These are phyloP conservation scores for Saccharomycopsis babjevae DNA, from an alignment of 805 yeast species.

Conservation along the genomic window DNA sequence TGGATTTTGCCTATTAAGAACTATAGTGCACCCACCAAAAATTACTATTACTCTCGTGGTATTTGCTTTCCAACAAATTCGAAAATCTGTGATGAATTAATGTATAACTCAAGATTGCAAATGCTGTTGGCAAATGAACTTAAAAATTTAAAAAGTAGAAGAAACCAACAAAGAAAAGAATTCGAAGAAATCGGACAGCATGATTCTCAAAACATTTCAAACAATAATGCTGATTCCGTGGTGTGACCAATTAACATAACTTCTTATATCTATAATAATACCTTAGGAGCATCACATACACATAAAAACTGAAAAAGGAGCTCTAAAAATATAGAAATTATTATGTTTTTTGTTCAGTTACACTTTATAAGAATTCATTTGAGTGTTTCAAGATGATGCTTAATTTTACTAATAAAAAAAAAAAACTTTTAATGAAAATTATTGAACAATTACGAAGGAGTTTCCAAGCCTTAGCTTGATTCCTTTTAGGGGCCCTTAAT, in stretches of 20 bases:
- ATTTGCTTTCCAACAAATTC: conserved; percentile 14
- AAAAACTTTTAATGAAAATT: too few species aligned
- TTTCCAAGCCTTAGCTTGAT: too few species aligned
- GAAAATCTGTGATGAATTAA: conserved; percentile 10
- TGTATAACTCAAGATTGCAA: conserved; percentile 15
- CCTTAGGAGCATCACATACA: too few species aligned
- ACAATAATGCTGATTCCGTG: background rate
- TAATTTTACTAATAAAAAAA: too few species aligned
- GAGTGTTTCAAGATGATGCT: too few species aligned
- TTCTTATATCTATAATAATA: too few species aligned
- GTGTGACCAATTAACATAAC: background rate
- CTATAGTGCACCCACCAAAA: background rate
- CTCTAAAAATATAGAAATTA: too few species aligned
- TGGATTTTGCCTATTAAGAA: conserved; percentile 60
- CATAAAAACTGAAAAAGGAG: too few species aligned
- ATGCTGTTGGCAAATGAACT: conserved; percentile 15
- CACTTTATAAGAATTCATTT: too few species aligned
- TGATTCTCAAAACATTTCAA: background rate
- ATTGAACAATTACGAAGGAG: too few species aligned
- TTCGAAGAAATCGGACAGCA: background rate
- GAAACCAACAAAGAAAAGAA: conserved; percentile 1
- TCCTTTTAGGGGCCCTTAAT: too few species aligned
- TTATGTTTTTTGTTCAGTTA: too few species aligned
- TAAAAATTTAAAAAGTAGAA: conserved; percentile 6
- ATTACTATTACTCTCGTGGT: conserved; percentile 14